phyloP scores from a whole-genome alignment of 139 green algal genomes.

The Asterochloris sp. region DNA sequence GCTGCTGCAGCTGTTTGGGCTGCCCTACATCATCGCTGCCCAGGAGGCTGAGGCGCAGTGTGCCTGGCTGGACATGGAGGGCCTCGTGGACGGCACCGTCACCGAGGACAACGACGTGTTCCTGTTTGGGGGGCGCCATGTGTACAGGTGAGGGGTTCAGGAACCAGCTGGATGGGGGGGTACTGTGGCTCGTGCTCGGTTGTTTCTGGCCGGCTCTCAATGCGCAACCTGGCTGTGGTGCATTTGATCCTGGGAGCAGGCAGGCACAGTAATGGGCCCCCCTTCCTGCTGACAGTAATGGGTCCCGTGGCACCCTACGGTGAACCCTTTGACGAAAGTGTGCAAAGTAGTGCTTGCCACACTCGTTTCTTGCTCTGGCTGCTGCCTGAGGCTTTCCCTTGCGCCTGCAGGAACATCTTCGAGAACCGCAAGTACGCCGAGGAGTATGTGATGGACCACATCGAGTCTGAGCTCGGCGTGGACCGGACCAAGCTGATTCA shows the following conservation, averaged over 20 bases:
- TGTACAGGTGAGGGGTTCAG: constrained; percentile 62
- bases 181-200: no score
- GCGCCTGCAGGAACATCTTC: constrained; percentile 67
- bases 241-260: no score
- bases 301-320: no score
- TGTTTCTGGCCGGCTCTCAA: no score
- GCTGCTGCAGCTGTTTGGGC: constrained; percentile 93
- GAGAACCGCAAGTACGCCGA: constrained; percentile 86
- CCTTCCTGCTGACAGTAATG: no score
- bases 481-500: constrained; percentile 50
- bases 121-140: constrained; percentile 86
- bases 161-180: neutral
- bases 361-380: no score
- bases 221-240: no score
- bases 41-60: constrained; percentile 95
- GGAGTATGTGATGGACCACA: constrained; percentile 78
- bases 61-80: constrained; percentile 75
- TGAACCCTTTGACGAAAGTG: no score
- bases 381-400: no score
- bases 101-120: constrained; percentile 99
- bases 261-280: no score
- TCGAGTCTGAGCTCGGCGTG: constrained; percentile 86
- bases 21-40: constrained; percentile 97
- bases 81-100: constrained; percentile 93
- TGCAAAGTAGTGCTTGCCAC: no score